A percentile compares a stretch with the other conserved stretches of the same genome.
These are phyloP conservation scores for Salix arbutifolia DNA, from an alignment of 345 rosid genomes.

Conservation along the genomic window DNA sequence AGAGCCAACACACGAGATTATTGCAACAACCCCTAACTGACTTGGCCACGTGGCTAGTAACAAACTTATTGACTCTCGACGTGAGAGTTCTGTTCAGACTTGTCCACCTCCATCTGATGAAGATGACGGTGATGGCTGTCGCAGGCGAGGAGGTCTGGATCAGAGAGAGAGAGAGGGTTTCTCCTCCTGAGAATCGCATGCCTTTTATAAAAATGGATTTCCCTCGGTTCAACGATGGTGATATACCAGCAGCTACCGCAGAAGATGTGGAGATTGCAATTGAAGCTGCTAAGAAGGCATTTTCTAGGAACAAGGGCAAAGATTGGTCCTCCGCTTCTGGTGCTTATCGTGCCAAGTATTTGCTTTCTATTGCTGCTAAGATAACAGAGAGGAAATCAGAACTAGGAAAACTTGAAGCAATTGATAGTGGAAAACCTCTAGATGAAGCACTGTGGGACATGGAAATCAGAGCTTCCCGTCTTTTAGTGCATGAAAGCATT, in stretches of 20 bases:
- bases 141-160: no score
- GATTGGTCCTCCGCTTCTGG: conserved; percentile 86
- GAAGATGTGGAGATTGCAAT: conserved; percentile 96
- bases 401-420: conserved; percentile 79
- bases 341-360: conserved; percentile 73
- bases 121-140: no score
- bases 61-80: no score
- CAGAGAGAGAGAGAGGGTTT: no score
- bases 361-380: conserved; percentile 97
- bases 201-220: no score
- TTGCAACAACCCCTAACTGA: no score
- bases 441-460: conserved; percentile 95
- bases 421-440: conserved; percentile 88
- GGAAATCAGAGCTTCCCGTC: conserved; percentile 97
- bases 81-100: no score
- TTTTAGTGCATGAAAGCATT: conserved; percentile 77
- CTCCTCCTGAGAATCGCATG: no score
- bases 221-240: conserved; percentile 24
- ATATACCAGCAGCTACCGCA: conserved; percentile 88
- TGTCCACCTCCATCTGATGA: no score
- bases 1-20: no score
- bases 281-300: conserved; percentile 71
- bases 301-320: conserved; percentile 63
- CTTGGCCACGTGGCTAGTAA: no score
- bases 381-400: conserved; percentile 66